phyloP scores from a whole-genome alignment of 73 alveolate species.

The Tetrahymena malaccensis region DNA sequence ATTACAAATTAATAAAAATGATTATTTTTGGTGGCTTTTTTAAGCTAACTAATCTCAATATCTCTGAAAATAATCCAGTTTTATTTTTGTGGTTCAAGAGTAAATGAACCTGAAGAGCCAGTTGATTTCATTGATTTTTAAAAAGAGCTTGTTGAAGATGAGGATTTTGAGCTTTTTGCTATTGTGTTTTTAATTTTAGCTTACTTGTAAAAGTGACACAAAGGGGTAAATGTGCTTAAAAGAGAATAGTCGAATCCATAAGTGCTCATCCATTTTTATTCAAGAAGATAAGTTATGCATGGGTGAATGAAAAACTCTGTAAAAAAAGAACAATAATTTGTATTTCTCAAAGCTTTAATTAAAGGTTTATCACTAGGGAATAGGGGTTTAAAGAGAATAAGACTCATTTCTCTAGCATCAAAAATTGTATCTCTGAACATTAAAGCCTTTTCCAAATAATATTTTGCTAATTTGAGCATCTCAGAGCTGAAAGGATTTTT shows the following conservation, averaged over 20 bases:
- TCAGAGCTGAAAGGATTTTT: background rate
- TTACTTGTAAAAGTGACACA: background rate
- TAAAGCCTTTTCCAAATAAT: background rate
- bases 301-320: background rate
- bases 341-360: background rate
- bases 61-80: background rate
- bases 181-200: background rate
- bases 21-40: background rate
- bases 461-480: background rate
- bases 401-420: background rate
- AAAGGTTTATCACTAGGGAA: background rate
- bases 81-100: background rate
- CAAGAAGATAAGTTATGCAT: background rate
- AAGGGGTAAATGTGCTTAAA: background rate
- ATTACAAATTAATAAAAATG: background rate
- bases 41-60: background rate
- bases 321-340: background rate
- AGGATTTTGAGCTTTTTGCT: background rate
- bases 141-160: background rate
- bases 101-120: background rate
- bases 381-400: background rate
- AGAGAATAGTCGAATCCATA: background rate
- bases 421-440: background rate
- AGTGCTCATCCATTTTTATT: background rate
- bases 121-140: background rate